Percentiles rank a stretch among this genome's conserved stretches.
phyloP scores from a whole-genome alignment of 495 filamentous ascomycete species.

The Clavariopsis aquatica region DNA sequence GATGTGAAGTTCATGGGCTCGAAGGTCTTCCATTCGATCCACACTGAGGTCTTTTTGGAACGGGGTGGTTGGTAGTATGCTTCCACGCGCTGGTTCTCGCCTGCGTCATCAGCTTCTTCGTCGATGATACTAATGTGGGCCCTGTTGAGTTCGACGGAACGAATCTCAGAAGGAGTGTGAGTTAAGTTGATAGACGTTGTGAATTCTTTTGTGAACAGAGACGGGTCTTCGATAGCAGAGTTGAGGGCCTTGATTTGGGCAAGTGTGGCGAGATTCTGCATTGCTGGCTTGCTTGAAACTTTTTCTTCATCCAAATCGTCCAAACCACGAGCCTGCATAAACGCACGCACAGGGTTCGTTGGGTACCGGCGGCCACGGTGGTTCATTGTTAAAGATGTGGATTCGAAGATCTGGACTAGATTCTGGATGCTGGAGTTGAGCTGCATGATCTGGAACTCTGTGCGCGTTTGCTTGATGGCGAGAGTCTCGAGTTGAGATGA shows the following conservation, averaged over 20 bases:
- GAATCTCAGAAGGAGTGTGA: conserved; percentile 32
- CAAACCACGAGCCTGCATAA: conserved; percentile 27
- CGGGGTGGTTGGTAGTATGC: conserved; percentile 31
- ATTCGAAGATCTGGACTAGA: conserved; percentile 39
- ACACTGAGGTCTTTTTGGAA: conserved; percentile 29
- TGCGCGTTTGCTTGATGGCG: conserved; percentile 35
- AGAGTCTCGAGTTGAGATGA: conserved; percentile 32
- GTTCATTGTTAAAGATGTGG: conserved; percentile 22
- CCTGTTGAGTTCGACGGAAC: conserved; percentile 28
- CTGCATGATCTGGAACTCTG: conserved; percentile 42
- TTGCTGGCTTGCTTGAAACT: background rate
- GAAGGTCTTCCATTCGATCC: conserved; percentile 42
- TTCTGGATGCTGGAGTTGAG: conserved; percentile 39
- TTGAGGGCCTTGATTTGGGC: conserved; percentile 40
- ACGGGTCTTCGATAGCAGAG: conserved; percentile 32
- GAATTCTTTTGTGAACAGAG: conserved; percentile 34
- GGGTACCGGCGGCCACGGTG: background rate
- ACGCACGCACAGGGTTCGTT: conserved; percentile 29
- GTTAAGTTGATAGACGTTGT: conserved; percentile 16
- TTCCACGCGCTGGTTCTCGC: conserved; percentile 34
- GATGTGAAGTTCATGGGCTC: conserved; percentile 29
- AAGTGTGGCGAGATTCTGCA: conserved; percentile 33
- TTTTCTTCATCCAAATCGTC: conserved; percentile 26
- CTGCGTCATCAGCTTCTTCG: conserved; percentile 22
- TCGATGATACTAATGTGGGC: conserved; percentile 28